Evolutionary conservation across 2,329 filamentous ascomycete species (phyloP), one percentile per base, ranked within the genome.

Genomic region (Trichoderma oligosporum): DNA sequence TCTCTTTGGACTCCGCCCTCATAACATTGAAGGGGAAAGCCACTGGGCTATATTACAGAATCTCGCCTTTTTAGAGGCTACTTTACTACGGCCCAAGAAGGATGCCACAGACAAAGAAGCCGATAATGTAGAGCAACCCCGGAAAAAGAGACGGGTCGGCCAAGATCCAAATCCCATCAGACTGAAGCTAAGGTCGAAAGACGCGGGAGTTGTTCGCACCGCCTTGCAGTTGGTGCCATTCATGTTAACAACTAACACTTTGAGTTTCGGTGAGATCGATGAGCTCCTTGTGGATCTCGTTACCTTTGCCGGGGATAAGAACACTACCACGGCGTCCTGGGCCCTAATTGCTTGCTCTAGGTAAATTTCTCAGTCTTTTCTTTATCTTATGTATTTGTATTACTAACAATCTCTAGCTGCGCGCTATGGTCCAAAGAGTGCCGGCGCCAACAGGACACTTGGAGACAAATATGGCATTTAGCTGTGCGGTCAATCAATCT

Each of bases 261-360:
- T 82, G 1, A 70, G 76, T 3, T 63, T 73, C 29, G 79, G 85
- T 29, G 80, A 83, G 9, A 72, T 87, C 24, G 70, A 73, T 4
- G 76, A 78, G 0, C 68, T 87, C 4, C 67, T 94, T 2, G 76
- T 79, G 7, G 79, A 81, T 41, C 73, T 95, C 14, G 73, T 78
- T 14, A 70, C 74, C 9, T 78, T 81, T 53, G 82, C 88, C 41
- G 78, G 82, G 8, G 88, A 94, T 66, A 92, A 96, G 65, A 85
- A 87, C 62, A 73, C 75, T 12, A 71, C 73, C 7, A 75, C 86
- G 38, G 82, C 86, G 7, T 89, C 86, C 0, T 99, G 94, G 94
- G 87, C 91, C 16, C 84, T 96, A 76, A 71, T 97, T 52, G 87
- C 86, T n/a, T 83, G 91, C 67, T 79, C 89, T 61, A 89, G 88